Conservation (phyloP, 768 basidiomycete species). For the Hemileccinum rubropunctum region DNA sequence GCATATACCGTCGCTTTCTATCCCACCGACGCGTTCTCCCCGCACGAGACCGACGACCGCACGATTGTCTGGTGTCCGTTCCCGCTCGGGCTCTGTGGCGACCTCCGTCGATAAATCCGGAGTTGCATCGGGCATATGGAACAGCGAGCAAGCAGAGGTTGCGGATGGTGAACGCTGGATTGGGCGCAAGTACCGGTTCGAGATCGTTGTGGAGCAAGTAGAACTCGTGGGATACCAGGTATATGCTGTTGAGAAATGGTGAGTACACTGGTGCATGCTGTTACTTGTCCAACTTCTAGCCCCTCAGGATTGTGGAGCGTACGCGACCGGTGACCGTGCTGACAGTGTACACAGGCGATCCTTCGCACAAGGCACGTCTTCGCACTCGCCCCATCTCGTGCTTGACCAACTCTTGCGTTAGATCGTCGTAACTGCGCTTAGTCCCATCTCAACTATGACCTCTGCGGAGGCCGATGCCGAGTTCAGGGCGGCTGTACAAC, state of each 20-base stretch:
- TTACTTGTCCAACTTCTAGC: not conserved
- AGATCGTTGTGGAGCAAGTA: conserved; percentile 46
- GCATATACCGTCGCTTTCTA: conserved; percentile 9
- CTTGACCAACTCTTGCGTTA: conserved; percentile 27
- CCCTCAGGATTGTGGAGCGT: conserved; percentile 63
- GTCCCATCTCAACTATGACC: conserved; percentile 41
- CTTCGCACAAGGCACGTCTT: conserved; percentile 54
- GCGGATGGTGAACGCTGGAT: conserved; percentile 42
- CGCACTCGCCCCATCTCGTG: not conserved
- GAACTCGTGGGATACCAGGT: conserved; percentile 65
- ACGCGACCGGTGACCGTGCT: conserved; percentile 58
- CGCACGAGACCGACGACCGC: conserved; percentile 23
- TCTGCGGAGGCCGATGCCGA: conserved; percentile 46
- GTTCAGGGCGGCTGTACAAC: conserved; percentile 60
- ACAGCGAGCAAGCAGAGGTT: conserved; percentile 10
- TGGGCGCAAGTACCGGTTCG: conserved; percentile 44
- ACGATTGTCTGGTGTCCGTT: conserved; percentile 29
- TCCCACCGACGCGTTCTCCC: conserved; percentile 22
- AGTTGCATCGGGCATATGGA: not conserved
- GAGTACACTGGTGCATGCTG: conserved; percentile 12
- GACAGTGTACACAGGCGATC: conserved; percentile 75
- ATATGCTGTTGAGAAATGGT: conserved; percentile 88
- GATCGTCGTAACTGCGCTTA: conserved; percentile 61
- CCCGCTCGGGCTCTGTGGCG: conserved; percentile 32
- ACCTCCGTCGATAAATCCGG: conserved; percentile 19